Percentiles rank a stretch among this genome's conserved stretches.
phyloP scores from a whole-genome alignment of 345 rosid genomes.

The Theobroma cacao region DNA sequence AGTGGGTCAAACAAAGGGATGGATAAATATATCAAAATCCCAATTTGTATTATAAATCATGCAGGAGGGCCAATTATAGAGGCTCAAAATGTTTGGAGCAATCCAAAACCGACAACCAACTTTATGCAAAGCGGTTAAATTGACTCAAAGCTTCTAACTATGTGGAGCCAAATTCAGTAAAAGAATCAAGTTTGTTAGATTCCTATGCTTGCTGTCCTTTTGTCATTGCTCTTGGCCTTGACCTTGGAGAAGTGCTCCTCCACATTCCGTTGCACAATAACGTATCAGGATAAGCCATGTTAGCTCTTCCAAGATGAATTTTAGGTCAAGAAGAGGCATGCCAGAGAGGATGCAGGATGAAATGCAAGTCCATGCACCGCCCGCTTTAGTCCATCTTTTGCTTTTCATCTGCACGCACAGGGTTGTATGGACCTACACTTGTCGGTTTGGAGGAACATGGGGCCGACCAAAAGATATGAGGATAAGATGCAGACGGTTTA shows the following conservation, averaged over 20 bases:
- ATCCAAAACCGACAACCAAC: background rate
- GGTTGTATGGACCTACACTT: background rate
- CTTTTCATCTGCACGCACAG: background rate
- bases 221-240: background rate
- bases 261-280: too few species aligned
- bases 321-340: too few species aligned
- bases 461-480: background rate
- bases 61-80: background rate
- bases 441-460: background rate
- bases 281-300: too few species aligned
- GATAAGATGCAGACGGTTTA: background rate
- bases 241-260: too few species aligned
- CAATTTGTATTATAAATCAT: background rate
- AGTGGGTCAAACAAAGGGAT: constrained; percentile 8
- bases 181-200: background rate
- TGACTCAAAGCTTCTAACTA: background rate
- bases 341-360: too few species aligned
- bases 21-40: constrained; percentile 1
- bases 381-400: background rate
- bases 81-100: background rate
- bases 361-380: background rate
- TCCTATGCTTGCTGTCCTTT: background rate
- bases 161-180: too few species aligned
- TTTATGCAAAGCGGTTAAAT: too few species aligned
- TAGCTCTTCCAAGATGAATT: too few species aligned